Evolutionary conservation across 768 basidiomycete species (phyloP), one percentile per base, ranked within the genome.

Genomic region (Leccinum pellstonianum): DNA sequence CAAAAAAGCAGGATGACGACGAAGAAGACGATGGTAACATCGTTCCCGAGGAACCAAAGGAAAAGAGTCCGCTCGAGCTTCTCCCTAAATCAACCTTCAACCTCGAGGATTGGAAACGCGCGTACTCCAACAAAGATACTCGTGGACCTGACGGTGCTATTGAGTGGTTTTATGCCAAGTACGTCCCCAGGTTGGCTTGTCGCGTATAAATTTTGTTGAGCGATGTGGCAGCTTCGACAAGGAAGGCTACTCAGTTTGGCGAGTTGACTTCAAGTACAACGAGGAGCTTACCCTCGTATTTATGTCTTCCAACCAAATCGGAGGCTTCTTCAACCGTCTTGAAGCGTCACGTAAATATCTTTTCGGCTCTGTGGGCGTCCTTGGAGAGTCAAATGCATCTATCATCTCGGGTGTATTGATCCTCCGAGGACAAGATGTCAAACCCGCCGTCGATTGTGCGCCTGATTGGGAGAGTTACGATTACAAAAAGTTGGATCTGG

Each of bases 161-260:
- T 41, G 93, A 97, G 75, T 98, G 96, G 97, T 89, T 99, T 85
- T 95, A 97, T 81, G 74, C 93, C 75, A 87, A 97, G 93, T 95
- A 66, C 58, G 90, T 58, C 15, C 4, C 21, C 7, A 8, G 31
- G 4, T 23, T 55, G 3, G 11, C 3, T 46, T 54, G 46, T 52
- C 23, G 1, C 3, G 10, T 5, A 8, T 19, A 15, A 11, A 47
- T 31, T 9, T 27, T 23, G 11, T 56, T 70, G 41, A 70, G 58
- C 14, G 47, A 21, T 21, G 15, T 47, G 0, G 56, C 51, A 95
- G 94, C 81, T 92, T 84, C 75, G 95, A 98, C 81, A 77, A 83
- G 65, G 85, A 86, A 62, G 94, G 95, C 27, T 97, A 86, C 86
- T 95, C 93, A 63, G 75, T 86, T 72, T 95, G 91, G 91, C 84